Evolutionary conservation across 1,139 yeast genomes (phyloP).

Genomic region (Nakaseomyces kungkrabaensis): DNA sequence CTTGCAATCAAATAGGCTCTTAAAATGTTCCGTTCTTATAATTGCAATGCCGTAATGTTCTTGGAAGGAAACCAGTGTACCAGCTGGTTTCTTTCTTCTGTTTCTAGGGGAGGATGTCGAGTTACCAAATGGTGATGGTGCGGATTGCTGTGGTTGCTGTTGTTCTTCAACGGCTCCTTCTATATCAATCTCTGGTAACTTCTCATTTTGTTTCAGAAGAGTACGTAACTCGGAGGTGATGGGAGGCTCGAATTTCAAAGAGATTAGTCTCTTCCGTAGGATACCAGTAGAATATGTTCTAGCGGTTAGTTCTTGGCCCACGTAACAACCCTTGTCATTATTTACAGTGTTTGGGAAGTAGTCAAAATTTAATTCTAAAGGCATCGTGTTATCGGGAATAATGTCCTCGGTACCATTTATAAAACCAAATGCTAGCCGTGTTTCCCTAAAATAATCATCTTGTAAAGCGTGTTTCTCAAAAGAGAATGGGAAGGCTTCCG

Average conservation of each 20-base stretch:
- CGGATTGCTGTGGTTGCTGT: slow-evolving; percentile 9
- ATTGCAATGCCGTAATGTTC: slow-evolving; percentile 63
- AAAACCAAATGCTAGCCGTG: slow-evolving; percentile 53
- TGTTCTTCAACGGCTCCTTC: slow-evolving; percentile 5
- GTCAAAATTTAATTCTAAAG: slow-evolving; percentile 80
- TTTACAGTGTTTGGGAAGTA: slow-evolving; percentile 66
- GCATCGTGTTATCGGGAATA: slow-evolving; percentile 45
- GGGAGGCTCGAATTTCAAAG: slow-evolving; percentile 41
- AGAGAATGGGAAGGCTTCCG: slow-evolving; percentile 21
- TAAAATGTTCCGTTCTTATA: slow-evolving; percentile 33
- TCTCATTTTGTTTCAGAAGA: neutral
- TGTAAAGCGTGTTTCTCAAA: slow-evolving; percentile 16
- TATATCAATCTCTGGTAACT: neutral
- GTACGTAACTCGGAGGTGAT: slow-evolving; percentile 3
- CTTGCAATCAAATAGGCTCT: slow-evolving; percentile 12
- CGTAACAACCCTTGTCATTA: slow-evolving; percentile 84
- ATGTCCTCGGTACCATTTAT: slow-evolving; percentile 49
- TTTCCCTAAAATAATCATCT: slow-evolving; percentile 32
- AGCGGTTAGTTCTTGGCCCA: slow-evolving; percentile 91
- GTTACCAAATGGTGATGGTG: slow-evolving; percentile 32
- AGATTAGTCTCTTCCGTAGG: slow-evolving; percentile 71
- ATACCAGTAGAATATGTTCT: slow-evolving; percentile 79
- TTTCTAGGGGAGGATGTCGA: slow-evolving; percentile 11
- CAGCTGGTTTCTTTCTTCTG: slow-evolving; percentile 37
- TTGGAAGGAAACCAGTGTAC: slow-evolving; percentile 46